Evolutionary conservation across 2,329 filamentous ascomycete genomes (phyloP).

Genomic region (Penicillium janthinellum): DNA sequence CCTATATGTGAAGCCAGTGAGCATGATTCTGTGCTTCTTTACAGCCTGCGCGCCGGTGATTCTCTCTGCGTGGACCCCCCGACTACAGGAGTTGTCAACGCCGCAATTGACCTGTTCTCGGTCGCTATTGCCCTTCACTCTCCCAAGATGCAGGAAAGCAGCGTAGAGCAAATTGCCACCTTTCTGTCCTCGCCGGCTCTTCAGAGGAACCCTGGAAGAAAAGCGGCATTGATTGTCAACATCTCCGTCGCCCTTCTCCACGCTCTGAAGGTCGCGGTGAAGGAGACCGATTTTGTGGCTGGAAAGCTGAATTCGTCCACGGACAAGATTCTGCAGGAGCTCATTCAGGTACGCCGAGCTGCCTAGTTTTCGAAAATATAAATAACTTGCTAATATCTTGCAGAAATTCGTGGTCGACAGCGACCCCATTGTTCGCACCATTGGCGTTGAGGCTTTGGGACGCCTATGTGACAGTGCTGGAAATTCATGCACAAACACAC

Average conservation of each 20-base stretch:
- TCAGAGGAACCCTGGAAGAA: constrained; percentile 83
- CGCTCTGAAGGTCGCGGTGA: constrained; percentile 79
- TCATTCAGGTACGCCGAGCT: constrained; percentile 70
- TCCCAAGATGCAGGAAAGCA: constrained; percentile 91
- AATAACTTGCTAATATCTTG: background rate
- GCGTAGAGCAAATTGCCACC: constrained; percentile 88
- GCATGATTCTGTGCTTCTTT: constrained; percentile 83
- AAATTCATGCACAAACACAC: constrained; percentile 82
- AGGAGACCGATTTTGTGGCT: constrained; percentile 71
- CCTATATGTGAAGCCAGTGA: constrained; percentile 83
- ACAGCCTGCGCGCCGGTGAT: constrained; percentile 57
- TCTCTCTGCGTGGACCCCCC: constrained; percentile 70
- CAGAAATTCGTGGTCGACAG: constrained; percentile 74
- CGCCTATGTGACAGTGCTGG: constrained; percentile 83
- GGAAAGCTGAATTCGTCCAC: constrained; percentile 77
- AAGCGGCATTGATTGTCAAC: constrained; percentile 89
- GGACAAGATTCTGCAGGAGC: constrained; percentile 67
- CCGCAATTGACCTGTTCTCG: constrained; percentile 90
- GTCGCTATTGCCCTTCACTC: constrained; percentile 87
- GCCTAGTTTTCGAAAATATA: background rate
- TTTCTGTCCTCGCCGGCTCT: constrained; percentile 80
- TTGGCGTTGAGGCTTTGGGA: constrained; percentile 83
- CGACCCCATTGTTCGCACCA: constrained; percentile 81
- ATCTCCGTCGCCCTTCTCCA: constrained; percentile 78
- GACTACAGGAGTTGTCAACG: constrained; percentile 89